Percentiles rank a stretch among this genome's conserved stretches.
These are phyloP conservation scores for Diaporthe longicolla DNA, from an alignment of 2,329 filamentous ascomycete genomes.

Conservation along the genomic window DNA sequence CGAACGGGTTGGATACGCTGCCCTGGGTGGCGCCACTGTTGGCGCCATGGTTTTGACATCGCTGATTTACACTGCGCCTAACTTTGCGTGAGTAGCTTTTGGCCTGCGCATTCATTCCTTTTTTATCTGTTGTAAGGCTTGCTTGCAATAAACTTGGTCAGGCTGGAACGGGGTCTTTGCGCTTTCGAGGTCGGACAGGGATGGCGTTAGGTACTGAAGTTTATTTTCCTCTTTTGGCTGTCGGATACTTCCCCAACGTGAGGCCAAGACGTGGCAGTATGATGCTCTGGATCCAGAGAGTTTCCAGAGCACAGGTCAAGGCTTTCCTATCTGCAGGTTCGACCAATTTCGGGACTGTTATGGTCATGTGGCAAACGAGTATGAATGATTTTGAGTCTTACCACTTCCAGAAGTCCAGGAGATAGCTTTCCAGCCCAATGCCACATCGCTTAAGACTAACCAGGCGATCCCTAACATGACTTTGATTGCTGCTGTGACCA, in stretches of 20 bases:
- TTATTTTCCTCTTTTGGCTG: not conserved
- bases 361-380: not conserved
- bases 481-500: not conserved
- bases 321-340: not conserved
- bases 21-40: slow-evolving; percentile 53
- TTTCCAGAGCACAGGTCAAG: not conserved
- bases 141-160: not conserved
- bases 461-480: not conserved
- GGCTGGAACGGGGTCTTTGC: not conserved
- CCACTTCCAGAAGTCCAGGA: slow-evolving; percentile 3
- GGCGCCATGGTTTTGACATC: slow-evolving; percentile 54
- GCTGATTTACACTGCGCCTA: slow-evolving; percentile 56
- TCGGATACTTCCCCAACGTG: not conserved
- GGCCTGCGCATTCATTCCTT: not conserved
- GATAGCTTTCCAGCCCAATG: slow-evolving; percentile 21
- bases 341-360: not conserved
- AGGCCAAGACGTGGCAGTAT: not conserved
- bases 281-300: not conserved
- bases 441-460: not conserved
- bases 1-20: slow-evolving; percentile 54
- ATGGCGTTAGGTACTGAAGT: not conserved
- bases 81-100: slow-evolving; percentile 46
- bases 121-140: not conserved
- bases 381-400: slow-evolving; percentile 23
- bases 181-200: not conserved